phyloP scores from a whole-genome alignment of 179 eudicot species.

The Camellia oleifera region DNA sequence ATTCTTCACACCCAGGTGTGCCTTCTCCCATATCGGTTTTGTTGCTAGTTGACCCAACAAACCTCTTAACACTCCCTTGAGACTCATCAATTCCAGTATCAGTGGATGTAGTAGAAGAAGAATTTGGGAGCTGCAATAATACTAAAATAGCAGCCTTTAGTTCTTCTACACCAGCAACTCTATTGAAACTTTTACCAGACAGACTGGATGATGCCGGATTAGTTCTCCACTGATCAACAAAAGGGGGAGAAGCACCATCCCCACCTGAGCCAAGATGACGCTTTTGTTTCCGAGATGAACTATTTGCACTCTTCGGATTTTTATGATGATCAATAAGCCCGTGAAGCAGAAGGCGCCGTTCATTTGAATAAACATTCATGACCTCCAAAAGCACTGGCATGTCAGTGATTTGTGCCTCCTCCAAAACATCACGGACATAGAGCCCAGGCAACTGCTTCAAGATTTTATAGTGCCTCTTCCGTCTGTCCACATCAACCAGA shows the following conservation, averaged over 20 bases:
- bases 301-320: constrained; percentile 19
- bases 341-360: constrained; percentile 75
- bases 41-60: constrained; percentile 34
- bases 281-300: constrained; percentile 36
- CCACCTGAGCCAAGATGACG: constrained; percentile 22
- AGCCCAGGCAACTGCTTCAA: constrained; percentile 83
- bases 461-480: constrained; percentile 64
- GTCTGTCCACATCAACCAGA: constrained; percentile 38
- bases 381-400: constrained; percentile 46
- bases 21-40: constrained; percentile 50
- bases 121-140: constrained; percentile 64
- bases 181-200: constrained; percentile 31
- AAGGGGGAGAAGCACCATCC: constrained; percentile 30
- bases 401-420: constrained; percentile 55
- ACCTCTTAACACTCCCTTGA: constrained; percentile 53
- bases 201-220: constrained; percentile 25
- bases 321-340: constrained; percentile 44
- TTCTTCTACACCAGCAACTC: constrained; percentile 43
- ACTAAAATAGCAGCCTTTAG: constrained; percentile 61
- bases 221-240: constrained; percentile 39
- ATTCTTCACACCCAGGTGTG: constrained; percentile 95
- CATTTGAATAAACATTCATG: constrained; percentile 71
- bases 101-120: constrained; percentile 20
- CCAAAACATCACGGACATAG: constrained; percentile 58
- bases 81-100: constrained; percentile 53